phyloP scores from a whole-genome alignment of 2,329 filamentous ascomycete genomes.

The Lachnellula hyalina region DNA sequence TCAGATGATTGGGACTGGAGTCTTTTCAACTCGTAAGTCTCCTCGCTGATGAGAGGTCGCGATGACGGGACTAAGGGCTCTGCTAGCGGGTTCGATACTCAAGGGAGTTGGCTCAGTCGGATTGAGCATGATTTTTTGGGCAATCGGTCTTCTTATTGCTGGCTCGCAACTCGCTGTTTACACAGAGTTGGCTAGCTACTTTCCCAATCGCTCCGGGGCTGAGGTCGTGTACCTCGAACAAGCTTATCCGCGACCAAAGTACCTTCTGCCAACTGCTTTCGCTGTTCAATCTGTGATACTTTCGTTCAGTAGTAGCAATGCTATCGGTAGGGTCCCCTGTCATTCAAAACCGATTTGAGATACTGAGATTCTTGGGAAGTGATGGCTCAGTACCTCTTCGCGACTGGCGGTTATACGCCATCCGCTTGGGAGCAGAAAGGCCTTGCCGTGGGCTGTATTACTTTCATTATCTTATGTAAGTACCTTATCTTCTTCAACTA shows the following conservation, averaged over 20 bases:
- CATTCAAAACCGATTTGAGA: background rate
- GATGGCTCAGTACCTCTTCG: conserved; percentile 57
- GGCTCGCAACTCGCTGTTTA: conserved; percentile 52
- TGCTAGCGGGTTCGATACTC: conserved; percentile 51
- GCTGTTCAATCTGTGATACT: conserved; percentile 58
- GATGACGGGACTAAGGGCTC: conserved; percentile 12
- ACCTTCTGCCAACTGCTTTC: conserved; percentile 59
- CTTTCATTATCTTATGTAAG: conserved; percentile 42
- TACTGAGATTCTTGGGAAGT: conserved; percentile 33
- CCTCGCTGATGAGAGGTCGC: background rate
- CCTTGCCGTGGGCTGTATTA: conserved; percentile 49
- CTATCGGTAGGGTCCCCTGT: conserved; percentile 38
- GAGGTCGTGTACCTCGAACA: conserved; percentile 67
- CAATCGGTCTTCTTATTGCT: conserved; percentile 56
- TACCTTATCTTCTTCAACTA: no score
- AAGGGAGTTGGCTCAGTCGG: conserved; percentile 56
- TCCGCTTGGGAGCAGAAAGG: conserved; percentile 62
- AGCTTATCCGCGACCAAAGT: conserved; percentile 57
- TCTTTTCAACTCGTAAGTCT: conserved; percentile 57
- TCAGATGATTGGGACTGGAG: conserved; percentile 58
- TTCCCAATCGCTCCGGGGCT: conserved; percentile 59
- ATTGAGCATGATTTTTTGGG: conserved; percentile 58
- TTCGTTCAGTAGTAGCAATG: conserved; percentile 62
- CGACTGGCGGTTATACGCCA: conserved; percentile 44
- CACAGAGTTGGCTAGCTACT: conserved; percentile 59